phyloP scores from a whole-genome alignment of 108 stramenopile species.

The Stephanodiscus triporus region DNA sequence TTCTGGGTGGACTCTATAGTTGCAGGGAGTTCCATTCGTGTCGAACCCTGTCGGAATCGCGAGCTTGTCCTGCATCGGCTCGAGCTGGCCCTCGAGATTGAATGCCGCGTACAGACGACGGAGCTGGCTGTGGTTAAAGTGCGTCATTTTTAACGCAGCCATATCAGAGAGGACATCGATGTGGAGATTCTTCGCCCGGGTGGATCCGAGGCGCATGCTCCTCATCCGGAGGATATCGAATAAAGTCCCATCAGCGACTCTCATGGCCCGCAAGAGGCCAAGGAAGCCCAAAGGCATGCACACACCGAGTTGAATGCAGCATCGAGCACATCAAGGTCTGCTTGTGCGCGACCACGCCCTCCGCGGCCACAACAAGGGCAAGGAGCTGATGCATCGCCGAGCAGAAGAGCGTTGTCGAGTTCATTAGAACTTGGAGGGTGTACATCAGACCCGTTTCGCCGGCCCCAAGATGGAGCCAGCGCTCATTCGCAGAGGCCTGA shows the following conservation, averaged over 20 bases:
- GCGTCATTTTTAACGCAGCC: neutral
- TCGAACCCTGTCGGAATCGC: too few species aligned
- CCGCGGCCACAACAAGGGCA: neutral
- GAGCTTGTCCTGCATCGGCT: too few species aligned
- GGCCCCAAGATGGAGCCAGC: conserved; percentile 5
- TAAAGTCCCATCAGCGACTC: neutral
- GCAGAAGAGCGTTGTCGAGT: neutral
- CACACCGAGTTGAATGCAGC: neutral
- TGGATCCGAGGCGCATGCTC: neutral
- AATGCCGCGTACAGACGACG: too few species aligned
- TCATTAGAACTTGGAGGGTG: neutral
- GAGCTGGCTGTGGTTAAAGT: too few species aligned
- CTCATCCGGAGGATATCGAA: neutral
- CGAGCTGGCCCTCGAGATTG: too few species aligned
- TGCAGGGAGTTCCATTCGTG: too few species aligned
- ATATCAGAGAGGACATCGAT: neutral
- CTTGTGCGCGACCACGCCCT: neutral
- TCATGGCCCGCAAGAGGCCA: neutral
- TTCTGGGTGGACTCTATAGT: too few species aligned
- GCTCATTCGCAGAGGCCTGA: neutral
- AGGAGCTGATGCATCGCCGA: neutral
- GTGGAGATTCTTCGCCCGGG: neutral
- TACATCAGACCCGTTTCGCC: neutral
- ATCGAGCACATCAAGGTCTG: neutral
- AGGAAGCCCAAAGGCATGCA: neutral